Conservation (phyloP, 495 filamentous ascomycete species). For the Monascus purpureus region DNA sequence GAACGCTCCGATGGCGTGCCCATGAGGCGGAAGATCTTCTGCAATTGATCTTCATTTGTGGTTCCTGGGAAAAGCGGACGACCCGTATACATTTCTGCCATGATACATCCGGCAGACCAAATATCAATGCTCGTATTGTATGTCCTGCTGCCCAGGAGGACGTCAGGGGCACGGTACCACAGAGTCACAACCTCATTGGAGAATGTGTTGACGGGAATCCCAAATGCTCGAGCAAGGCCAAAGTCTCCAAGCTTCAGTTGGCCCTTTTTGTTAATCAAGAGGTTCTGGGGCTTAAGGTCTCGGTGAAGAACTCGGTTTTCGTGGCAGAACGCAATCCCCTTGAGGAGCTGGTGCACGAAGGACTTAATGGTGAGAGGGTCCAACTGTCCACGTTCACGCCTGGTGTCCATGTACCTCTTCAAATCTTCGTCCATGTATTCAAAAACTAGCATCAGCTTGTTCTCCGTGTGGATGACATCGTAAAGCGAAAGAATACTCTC, state of each 20-base stretch:
- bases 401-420: constrained; percentile 98
- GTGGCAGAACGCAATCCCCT: constrained; percentile 93
- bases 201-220: constrained; percentile 96
- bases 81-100: constrained; percentile 96
- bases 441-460: constrained; percentile 98
- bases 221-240: constrained; percentile 82
- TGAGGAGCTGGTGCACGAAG: constrained; percentile 92
- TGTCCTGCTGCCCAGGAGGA: constrained; percentile 76
- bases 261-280: constrained; percentile 86
- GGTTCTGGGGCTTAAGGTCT: constrained; percentile 92
- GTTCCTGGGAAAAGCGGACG: constrained; percentile 88
- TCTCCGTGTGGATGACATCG: constrained; percentile 98
- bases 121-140: constrained; percentile 98
- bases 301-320: constrained; percentile 90
- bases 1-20: constrained; percentile 84
- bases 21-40: constrained; percentile 96
- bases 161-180: constrained; percentile 92
- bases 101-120: constrained; percentile 95
- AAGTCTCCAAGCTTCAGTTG: constrained; percentile 92
- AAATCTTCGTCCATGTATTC: constrained; percentile 97
- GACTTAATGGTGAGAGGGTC: constrained; percentile 83
- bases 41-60: constrained; percentile 89
- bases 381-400: constrained; percentile 68
- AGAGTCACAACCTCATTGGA: constrained; percentile 95
- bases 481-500: constrained; percentile 94